Conservation (phyloP, 495 filamentous ascomycete species). For the Aspergillus affinis region DNA sequence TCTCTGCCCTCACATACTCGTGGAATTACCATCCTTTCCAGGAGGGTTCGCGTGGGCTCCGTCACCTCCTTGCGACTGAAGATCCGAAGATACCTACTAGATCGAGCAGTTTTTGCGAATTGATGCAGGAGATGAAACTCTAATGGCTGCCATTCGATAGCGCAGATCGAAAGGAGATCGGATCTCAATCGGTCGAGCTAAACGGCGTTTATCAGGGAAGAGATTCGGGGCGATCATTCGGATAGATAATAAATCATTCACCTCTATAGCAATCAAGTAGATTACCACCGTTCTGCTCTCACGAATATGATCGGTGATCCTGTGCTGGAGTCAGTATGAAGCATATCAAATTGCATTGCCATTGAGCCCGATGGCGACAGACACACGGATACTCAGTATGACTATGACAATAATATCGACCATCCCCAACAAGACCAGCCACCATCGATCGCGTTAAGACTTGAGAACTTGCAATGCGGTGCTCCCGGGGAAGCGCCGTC, state of each 20-base stretch:
- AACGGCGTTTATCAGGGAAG: not conserved
- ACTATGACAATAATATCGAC: too few relatives aligned
- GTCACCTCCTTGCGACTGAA: not conserved
- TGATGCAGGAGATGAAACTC: not conserved
- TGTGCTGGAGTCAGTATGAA: too few relatives aligned
- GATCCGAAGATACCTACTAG: not conserved
- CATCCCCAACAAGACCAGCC: too few relatives aligned
- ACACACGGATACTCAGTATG: too few relatives aligned
- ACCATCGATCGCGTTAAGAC: not conserved
- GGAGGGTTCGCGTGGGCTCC: not conserved
- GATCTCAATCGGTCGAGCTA: too few relatives aligned
- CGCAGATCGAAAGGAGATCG: too few relatives aligned
- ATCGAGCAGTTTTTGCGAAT: not conserved
- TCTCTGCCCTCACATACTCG: not conserved
- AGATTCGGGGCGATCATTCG: not conserved
- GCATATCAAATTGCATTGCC: too few relatives aligned
- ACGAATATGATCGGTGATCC: too few relatives aligned
- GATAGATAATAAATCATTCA: not conserved
- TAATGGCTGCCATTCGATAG: not conserved
- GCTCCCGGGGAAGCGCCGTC: not conserved
- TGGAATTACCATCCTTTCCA: not conserved
- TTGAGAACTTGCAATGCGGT: too few relatives aligned
- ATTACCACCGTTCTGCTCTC: too few relatives aligned
- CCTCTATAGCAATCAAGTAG: not conserved
- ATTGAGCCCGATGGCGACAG: too few relatives aligned